Conservation (phyloP, 768 basidiomycete species). For the Termitomyces sp. region DNA sequence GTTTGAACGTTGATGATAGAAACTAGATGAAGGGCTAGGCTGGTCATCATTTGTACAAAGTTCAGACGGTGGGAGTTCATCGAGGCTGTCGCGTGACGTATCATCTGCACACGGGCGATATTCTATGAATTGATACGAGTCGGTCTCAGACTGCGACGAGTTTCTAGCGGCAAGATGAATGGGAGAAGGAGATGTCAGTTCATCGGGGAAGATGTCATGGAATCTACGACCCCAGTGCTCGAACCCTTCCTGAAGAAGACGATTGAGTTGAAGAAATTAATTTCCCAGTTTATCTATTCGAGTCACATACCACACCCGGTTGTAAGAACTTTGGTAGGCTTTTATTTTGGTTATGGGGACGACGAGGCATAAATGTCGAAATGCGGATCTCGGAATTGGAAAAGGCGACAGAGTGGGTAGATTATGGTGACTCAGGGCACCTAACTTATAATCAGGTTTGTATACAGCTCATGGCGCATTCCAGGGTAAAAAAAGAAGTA, state of each 20-base stretch:
- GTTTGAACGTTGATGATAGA: not conserved
- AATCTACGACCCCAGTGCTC: constrained; percentile 3
- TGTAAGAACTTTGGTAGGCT: not conserved
- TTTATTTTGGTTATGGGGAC: not conserved
- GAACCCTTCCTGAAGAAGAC: not conserved
- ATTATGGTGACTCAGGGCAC: not conserved
- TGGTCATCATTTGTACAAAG: not conserved
- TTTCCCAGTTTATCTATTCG: too few relatives aligned
- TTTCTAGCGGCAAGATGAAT: not conserved
- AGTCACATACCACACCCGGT: not conserved
- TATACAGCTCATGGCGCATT: not conserved
- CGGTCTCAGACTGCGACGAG: not conserved
- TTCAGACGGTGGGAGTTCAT: not conserved
- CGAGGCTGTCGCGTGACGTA: not conserved
- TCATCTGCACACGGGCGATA: not conserved
- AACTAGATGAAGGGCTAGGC: not conserved
- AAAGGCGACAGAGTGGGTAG: not conserved
- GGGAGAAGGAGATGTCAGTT: not conserved
- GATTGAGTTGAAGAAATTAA: not conserved
- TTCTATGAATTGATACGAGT: not conserved
- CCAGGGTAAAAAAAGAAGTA: constrained; percentile 1
- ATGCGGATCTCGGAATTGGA: not conserved
- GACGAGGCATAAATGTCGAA: constrained; percentile 1
- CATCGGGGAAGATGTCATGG: not conserved
- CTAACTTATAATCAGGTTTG: constrained; percentile 4